phyloP scores from a whole-genome alignment of 2,329 filamentous ascomycete species.

The Trichoderma koningiopsis region DNA sequence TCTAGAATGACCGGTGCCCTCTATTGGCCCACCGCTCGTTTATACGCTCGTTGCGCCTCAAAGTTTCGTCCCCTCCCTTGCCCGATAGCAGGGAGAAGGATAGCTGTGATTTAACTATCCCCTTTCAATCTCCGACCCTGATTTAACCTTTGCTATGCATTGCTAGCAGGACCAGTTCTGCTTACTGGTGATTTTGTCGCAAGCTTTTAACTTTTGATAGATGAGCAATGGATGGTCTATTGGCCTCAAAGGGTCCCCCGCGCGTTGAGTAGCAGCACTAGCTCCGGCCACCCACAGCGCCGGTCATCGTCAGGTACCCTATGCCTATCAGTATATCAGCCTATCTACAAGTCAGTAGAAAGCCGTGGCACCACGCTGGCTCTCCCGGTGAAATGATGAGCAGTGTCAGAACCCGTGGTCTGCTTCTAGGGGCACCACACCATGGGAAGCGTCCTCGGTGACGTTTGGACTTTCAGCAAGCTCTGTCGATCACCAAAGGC shows the following conservation, averaged over 20 bases:
- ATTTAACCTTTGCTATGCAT: constrained; percentile 1
- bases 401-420: not conserved
- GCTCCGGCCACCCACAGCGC: not conserved
- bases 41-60: constrained; percentile 2
- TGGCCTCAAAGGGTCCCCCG: not conserved
- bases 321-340: not conserved
- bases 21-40: not conserved
- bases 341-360: not conserved
- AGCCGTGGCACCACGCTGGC: not conserved
- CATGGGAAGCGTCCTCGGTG: not conserved
- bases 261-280: not conserved
- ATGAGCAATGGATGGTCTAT: not conserved
- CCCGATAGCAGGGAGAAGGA: not conserved
- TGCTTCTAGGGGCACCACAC: not conserved
- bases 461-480: not conserved
- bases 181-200: not conserved
- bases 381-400: not conserved
- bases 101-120: not conserved
- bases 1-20: not conserved
- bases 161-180: not conserved
- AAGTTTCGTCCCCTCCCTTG: constrained; percentile 2
- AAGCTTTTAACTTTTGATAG: constrained; percentile 4
- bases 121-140: constrained; percentile 13
- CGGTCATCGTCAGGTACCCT: not conserved
- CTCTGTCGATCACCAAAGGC: constrained; percentile 22